These are phyloP conservation scores for Fusarium avenaceum DNA, from an alignment of 2,329 filamentous ascomycete species.

Conservation along the genomic window DNA sequence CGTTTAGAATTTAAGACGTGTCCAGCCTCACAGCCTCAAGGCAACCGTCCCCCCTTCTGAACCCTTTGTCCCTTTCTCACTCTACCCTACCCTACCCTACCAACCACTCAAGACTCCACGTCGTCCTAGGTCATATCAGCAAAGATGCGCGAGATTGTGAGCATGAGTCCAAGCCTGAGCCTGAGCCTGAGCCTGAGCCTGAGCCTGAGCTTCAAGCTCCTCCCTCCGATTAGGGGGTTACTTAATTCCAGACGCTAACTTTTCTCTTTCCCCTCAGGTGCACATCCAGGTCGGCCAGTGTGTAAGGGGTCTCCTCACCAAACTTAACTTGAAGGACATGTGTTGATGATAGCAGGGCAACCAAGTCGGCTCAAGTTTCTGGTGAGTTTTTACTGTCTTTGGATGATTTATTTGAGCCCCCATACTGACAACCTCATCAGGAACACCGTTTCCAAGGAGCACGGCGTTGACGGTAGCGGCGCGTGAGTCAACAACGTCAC, in stretches of 20 bases:
- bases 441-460: slow-evolving; percentile 88
- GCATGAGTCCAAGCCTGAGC: slow-evolving; percentile 39
- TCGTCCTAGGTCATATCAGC: slow-evolving; percentile 44
- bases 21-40: slow-evolving; percentile 10
- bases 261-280: slow-evolving; percentile 70
- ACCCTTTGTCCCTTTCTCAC: not conserved
- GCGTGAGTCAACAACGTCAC: slow-evolving; percentile 67
- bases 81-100: not conserved
- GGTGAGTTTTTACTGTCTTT: slow-evolving; percentile 52
- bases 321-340: slow-evolving; percentile 23
- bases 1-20: slow-evolving; percentile 12
- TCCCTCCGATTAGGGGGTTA: no score
- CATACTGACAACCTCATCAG: slow-evolving; percentile 7
- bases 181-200: no score
- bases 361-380: slow-evolving; percentile 99
- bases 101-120: slow-evolving; percentile 4
- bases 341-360: slow-evolving; percentile 78
- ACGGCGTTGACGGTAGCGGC: slow-evolving; percentile 96
- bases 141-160: slow-evolving; percentile 72
- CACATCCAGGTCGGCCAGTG: slow-evolving; percentile 99
- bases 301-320: slow-evolving; percentile 70
- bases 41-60: not conserved
- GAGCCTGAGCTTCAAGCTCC: no score
- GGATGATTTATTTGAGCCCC: not conserved
- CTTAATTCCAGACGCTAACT: not conserved